phyloP scores from a whole-genome alignment of 2,329 filamentous ascomycete genomes.

The Zymoseptoria passerinii region DNA sequence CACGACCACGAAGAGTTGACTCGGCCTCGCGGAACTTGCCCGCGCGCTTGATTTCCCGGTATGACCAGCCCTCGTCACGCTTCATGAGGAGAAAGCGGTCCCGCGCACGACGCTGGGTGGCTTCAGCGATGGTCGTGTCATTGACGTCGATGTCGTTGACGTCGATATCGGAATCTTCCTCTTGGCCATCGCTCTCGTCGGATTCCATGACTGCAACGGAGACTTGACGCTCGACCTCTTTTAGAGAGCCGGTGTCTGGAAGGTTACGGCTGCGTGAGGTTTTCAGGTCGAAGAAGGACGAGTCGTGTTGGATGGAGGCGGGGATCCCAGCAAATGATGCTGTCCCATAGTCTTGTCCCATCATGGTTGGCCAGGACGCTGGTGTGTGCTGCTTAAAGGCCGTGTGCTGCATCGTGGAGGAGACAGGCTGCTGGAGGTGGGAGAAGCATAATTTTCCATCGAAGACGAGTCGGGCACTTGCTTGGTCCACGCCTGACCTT shows the following conservation, averaged over 20 bases:
- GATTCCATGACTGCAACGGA: not conserved
- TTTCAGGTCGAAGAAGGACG: not conserved
- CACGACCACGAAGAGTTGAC: conserved; percentile 63
- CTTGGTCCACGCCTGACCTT: conserved; percentile 12
- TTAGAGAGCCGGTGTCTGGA: not conserved
- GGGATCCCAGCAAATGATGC: not conserved
- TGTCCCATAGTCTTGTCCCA: not conserved
- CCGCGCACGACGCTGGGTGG: conserved; percentile 14
- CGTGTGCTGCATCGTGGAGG: not conserved
- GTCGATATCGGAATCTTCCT: conserved; percentile 3
- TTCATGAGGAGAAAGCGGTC: conserved; percentile 42
- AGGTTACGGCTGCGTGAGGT: not conserved
- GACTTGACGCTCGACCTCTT: not conserved
- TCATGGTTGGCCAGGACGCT: not conserved
- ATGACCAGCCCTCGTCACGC: conserved; percentile 52
- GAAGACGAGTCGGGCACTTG: not conserved
- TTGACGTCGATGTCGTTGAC: conserved; percentile 10
- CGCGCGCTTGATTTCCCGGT: conserved; percentile 52
- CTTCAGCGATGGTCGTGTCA: conserved; percentile 12
- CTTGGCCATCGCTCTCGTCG: not conserved
- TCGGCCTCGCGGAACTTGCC: conserved; percentile 57
- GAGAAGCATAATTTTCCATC: not conserved
- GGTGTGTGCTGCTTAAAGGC: not conserved
- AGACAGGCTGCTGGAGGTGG: not conserved
- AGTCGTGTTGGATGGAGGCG: not conserved